Evolutionary conservation across 495 filamentous ascomycete genomes (phyloP).

Genomic region (Penicillium desertorum): DNA sequence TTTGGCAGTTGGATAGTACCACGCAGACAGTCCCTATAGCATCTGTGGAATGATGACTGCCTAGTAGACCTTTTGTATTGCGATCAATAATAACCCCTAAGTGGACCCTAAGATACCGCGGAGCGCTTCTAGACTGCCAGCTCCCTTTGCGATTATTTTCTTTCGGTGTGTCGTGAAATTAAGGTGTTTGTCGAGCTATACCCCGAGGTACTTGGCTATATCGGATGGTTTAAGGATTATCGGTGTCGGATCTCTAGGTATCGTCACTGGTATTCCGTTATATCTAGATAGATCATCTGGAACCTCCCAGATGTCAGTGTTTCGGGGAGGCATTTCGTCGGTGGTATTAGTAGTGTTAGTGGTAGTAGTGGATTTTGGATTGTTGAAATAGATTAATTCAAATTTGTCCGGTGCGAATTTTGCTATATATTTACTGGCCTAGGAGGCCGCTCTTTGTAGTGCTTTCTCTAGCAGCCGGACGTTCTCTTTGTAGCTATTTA

Average conservation of each 20-base stretch:
- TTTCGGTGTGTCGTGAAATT: slow-evolving; percentile 13
- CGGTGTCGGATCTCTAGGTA: background rate
- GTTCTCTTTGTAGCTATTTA: background rate
- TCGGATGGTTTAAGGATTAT: background rate
- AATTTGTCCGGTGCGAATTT: slow-evolving; percentile 5
- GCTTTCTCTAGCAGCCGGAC: background rate
- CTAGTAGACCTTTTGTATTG: slow-evolving; percentile 18
- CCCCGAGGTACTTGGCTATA: slow-evolving; percentile 10
- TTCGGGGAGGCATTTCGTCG: too few species aligned
- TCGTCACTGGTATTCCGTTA: background rate
- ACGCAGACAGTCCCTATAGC: slow-evolving; percentile 17
- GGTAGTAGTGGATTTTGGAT: too few species aligned
- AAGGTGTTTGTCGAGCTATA: slow-evolving; percentile 22
- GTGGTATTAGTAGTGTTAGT: background rate
- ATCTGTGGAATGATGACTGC: slow-evolving; percentile 24
- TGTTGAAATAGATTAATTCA: slow-evolving; percentile 10
- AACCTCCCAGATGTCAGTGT: background rate
- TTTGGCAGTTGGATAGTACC: slow-evolving; percentile 4
- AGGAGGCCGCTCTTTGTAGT: background rate
- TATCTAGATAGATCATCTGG: background rate
- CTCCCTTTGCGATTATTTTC: slow-evolving; percentile 15
- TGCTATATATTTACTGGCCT: background rate
- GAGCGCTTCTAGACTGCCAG: slow-evolving; percentile 11
- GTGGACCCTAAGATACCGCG: slow-evolving; percentile 15
- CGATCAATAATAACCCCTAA: slow-evolving; percentile 13